phyloP scores from a whole-genome alignment of 768 basidiomycete species.

The Heimioporus sp. region DNA sequence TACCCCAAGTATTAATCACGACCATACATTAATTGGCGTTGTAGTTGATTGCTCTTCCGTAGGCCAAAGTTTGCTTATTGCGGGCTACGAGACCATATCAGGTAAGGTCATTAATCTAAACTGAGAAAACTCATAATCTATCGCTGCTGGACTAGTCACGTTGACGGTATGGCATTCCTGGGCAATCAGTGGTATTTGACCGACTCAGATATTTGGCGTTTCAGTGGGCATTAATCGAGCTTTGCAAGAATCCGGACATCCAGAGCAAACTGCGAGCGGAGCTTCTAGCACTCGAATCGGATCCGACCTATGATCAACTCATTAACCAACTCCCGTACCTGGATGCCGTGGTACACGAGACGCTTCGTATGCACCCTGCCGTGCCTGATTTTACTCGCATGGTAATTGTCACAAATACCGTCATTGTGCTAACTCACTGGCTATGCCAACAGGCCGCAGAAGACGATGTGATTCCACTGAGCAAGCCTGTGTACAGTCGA shows the following conservation, averaged over 20 bases:
- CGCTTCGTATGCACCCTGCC: slow-evolving; percentile 42
- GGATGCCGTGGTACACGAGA: slow-evolving; percentile 48
- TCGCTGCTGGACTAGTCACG: slow-evolving; percentile 6
- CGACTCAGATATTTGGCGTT: neutral
- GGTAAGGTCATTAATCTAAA: slow-evolving; percentile 1
- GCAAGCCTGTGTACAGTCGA: slow-evolving; percentile 39
- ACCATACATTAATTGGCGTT: too few relatives aligned
- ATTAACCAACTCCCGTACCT: slow-evolving; percentile 50
- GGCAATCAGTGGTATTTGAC: too few relatives aligned
- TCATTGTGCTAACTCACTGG: neutral
- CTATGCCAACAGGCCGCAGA: slow-evolving; percentile 30
- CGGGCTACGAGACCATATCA: slow-evolving; percentile 23
- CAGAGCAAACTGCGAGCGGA: slow-evolving; percentile 54
- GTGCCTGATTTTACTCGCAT: slow-evolving; percentile 18
- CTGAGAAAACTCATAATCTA: too few relatives aligned
- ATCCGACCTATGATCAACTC: slow-evolving; percentile 56
- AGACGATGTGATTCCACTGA: slow-evolving; percentile 60
- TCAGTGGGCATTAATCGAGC: slow-evolving; percentile 60
- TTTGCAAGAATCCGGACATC: slow-evolving; percentile 41
- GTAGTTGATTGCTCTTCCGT: neutral
- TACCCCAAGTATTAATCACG: slow-evolving; percentile 14
- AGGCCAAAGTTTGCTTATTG: slow-evolving; percentile 19
- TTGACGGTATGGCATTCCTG: slow-evolving; percentile 7
- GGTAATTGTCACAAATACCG: slow-evolving; percentile 5
- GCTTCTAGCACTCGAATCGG: slow-evolving; percentile 39